phyloP scores from a whole-genome alignment of 2,329 filamentous ascomycete species.

The Fusarium phyllophilum region DNA sequence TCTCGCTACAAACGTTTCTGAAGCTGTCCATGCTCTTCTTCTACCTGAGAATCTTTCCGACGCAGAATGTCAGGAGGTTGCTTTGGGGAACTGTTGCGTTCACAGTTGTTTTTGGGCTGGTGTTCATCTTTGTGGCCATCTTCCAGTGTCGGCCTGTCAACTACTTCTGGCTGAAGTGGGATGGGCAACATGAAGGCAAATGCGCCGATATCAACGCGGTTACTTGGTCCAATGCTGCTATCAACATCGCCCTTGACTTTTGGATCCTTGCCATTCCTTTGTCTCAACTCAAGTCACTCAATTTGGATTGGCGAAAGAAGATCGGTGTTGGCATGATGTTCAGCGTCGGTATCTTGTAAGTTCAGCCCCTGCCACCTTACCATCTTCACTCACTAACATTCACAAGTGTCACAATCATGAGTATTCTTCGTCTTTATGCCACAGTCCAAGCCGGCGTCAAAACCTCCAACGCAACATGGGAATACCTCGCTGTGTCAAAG shows the following conservation, averaged over 20 bases:
- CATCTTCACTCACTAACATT: background rate
- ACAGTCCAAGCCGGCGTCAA: constrained; percentile 46
- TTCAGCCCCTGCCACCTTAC: background rate
- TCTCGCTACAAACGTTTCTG: constrained; percentile 56
- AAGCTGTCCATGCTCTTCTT: constrained; percentile 65
- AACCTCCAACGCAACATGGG: constrained; percentile 50
- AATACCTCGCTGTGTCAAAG: constrained; percentile 44
- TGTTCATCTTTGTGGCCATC: constrained; percentile 55
- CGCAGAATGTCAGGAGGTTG: constrained; percentile 49
- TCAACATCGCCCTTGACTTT: constrained; percentile 63
- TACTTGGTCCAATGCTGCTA: constrained; percentile 61
- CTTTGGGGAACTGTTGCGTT: constrained; percentile 57
- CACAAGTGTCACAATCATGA: constrained; percentile 51
- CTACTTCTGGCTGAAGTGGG: constrained; percentile 65
- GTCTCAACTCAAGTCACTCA: constrained; percentile 54
- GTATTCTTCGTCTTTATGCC: constrained; percentile 50
- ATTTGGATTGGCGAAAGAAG: constrained; percentile 60
- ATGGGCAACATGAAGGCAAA: constrained; percentile 55
- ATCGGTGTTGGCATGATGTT: constrained; percentile 62
- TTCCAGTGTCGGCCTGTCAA: constrained; percentile 63
- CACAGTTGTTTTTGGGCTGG: constrained; percentile 52
- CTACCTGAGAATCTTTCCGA: constrained; percentile 65
- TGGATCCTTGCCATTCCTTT: constrained; percentile 64
- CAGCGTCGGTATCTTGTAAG: constrained; percentile 58
- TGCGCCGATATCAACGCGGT: constrained; percentile 62